These are phyloP conservation scores for Mucor plumbeus DNA, from an alignment of 371 early-diverging fungal genomes.

Conservation along the genomic window DNA sequence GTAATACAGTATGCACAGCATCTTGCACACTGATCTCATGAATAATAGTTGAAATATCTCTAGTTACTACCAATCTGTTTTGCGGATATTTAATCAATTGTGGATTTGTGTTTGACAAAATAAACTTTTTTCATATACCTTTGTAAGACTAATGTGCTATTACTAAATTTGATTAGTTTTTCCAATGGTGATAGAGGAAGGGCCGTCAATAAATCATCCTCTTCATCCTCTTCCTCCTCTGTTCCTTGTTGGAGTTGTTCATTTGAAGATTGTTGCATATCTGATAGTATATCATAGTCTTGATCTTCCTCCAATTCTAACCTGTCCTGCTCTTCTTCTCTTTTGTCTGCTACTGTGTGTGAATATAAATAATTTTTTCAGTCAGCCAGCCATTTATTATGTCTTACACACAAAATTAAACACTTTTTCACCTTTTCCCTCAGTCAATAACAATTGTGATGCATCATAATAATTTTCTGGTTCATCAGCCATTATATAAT, in stretches of 20 bases:
- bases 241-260: not conserved
- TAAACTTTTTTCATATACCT: slow-evolving; percentile 26
- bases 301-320: not conserved
- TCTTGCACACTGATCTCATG: slow-evolving; percentile 31
- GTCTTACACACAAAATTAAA: not conserved
- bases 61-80: slow-evolving; percentile 20
- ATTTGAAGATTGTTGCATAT: not conserved
- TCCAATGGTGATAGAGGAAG: slow-evolving; percentile 32
- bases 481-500: not conserved
- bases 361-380: not conserved
- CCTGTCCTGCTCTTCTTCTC: not conserved
- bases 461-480: slow-evolving; percentile 6
- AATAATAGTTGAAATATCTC: slow-evolving; percentile 22
- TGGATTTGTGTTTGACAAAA: not conserved
- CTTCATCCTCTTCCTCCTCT: slow-evolving; percentile 20
- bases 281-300: not conserved
- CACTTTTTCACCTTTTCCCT: not conserved
- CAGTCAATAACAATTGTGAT: not conserved
- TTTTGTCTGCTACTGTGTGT: not conserved
- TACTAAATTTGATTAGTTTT: slow-evolving; percentile 30
- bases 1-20: slow-evolving; percentile 37
- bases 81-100: slow-evolving; percentile 2
- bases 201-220: slow-evolving; percentile 22
- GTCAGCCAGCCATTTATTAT: not conserved
- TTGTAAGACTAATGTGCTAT: slow-evolving; percentile 34